Conservation (phyloP, 2,329 filamentous ascomycete species). For the Neospermospora avenae region DNA sequence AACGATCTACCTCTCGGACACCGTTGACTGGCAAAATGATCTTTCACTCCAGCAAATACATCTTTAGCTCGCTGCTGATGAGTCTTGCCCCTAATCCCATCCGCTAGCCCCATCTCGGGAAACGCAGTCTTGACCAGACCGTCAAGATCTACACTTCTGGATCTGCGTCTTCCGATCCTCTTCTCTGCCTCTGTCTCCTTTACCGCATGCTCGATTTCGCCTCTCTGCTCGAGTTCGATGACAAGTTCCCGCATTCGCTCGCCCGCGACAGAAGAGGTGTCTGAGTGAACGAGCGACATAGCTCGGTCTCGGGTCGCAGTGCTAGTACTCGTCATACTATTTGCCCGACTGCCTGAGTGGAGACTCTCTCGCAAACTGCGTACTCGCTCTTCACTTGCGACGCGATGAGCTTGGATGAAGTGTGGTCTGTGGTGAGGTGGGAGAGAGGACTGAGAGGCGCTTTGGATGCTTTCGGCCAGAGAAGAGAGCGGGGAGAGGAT, state of each 20-base stretch:
- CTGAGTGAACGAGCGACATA: background rate
- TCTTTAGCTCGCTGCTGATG: background rate
- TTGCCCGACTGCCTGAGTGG: background rate
- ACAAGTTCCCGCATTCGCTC: background rate
- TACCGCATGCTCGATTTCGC: no score
- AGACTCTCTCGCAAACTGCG: background rate
- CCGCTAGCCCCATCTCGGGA: no score
- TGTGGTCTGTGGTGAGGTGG: background rate
- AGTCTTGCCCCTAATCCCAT: background rate
- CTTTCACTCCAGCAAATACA: background rate
- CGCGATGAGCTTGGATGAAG: background rate
- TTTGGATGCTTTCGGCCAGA: background rate
- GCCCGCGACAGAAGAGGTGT: background rate
- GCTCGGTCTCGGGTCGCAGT: background rate
- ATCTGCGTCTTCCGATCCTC: background rate
- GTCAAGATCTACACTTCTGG: background rate
- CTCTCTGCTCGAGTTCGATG: background rate
- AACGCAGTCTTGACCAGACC: background rate
- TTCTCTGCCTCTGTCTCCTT: background rate
- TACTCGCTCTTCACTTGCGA: background rate
- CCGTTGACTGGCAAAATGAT: background rate
- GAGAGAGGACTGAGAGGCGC: background rate
- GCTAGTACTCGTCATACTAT: background rate
- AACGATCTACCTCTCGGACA: background rate
- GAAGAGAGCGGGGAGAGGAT: background rate